A percentile compares a stretch with the other conserved stretches of the same genome.
Evolutionary conservation across 495 filamentous ascomycete genomes (phyloP).

Genomic region (Daldinia childiae): DNA sequence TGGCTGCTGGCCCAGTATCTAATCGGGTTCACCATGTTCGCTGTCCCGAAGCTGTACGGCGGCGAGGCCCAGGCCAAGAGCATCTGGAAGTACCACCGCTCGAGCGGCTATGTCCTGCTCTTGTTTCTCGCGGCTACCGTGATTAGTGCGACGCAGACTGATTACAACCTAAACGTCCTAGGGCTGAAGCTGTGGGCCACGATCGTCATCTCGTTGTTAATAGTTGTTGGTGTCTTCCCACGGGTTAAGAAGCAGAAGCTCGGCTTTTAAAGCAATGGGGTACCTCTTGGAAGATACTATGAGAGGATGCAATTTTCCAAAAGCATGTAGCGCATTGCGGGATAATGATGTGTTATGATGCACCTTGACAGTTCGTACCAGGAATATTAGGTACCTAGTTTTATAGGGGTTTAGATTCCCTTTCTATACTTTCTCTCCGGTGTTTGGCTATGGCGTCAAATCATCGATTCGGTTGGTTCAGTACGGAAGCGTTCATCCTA

Average conservation of each 20-base stretch:
- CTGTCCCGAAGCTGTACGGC: conserved; percentile 74
- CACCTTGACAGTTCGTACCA: neutral
- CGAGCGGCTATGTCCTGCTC: conserved; percentile 78
- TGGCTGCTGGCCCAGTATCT: conserved; percentile 74
- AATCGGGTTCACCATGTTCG: conserved; percentile 83
- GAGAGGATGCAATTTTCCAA: neutral
- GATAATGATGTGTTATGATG: neutral
- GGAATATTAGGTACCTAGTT: neutral
- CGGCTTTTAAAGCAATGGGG: conserved; percentile 56
- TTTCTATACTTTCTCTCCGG: neutral
- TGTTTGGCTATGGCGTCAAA: conserved; percentile 14
- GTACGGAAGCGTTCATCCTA: conserved; percentile 17
- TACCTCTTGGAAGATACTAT: neutral
- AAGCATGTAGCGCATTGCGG: neutral
- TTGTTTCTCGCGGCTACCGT: conserved; percentile 77
- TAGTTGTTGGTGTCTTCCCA: conserved; percentile 74
- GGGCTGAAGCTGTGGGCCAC: conserved; percentile 79
- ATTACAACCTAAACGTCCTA: conserved; percentile 68
- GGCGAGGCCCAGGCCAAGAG: conserved; percentile 80
- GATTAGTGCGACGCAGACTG: conserved; percentile 76
- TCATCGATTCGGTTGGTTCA: conserved; percentile 7
- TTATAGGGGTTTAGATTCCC: neutral
- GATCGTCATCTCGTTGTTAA: conserved; percentile 65
- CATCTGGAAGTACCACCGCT: conserved; percentile 89
- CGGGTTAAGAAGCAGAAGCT: conserved; percentile 87